These are phyloP conservation scores for Mortierella antarctica DNA, from an alignment of 192 early-diverging fungal genomes.

Conservation along the genomic window DNA sequence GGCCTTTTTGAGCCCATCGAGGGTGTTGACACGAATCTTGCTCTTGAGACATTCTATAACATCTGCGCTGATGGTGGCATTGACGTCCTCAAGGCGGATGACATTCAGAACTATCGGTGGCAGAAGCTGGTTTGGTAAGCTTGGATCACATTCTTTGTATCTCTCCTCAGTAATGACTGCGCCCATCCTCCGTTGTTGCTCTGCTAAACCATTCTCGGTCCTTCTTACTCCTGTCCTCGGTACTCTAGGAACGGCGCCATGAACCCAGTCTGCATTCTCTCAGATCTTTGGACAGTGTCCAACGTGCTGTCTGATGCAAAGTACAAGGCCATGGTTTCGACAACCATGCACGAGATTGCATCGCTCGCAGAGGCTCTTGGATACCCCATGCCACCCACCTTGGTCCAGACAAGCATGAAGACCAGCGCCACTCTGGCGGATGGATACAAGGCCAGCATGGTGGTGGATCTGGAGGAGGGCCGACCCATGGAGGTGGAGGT, in stretches of 20 bases:
- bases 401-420: slow-evolving; percentile 49
- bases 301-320: slow-evolving; percentile 63
- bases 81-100: slow-evolving; percentile 50
- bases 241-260: slow-evolving; percentile 72
- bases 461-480: slow-evolving; percentile 56
- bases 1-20: slow-evolving; percentile 33
- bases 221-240: neutral
- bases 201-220: neutral
- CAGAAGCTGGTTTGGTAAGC: slow-evolving; percentile 75
- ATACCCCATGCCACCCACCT: slow-evolving; percentile 44
- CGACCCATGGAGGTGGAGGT: slow-evolving; percentile 56
- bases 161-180: neutral
- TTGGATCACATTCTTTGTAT: neutral
- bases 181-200: neutral
- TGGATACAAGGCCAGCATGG: slow-evolving; percentile 59
- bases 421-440: slow-evolving; percentile 45
- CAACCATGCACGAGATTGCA: slow-evolving; percentile 68
- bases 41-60: slow-evolving; percentile 48
- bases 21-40: slow-evolving; percentile 44
- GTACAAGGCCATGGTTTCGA: slow-evolving; percentile 53
- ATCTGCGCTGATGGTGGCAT: slow-evolving; percentile 58
- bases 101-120: slow-evolving; percentile 75
- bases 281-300: slow-evolving; percentile 63
- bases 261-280: slow-evolving; percentile 72
- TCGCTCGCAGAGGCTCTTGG: slow-evolving; percentile 61